phyloP scores from a whole-genome alignment of 2,329 filamentous ascomycete species.

The Herpotrichia juniperi region DNA sequence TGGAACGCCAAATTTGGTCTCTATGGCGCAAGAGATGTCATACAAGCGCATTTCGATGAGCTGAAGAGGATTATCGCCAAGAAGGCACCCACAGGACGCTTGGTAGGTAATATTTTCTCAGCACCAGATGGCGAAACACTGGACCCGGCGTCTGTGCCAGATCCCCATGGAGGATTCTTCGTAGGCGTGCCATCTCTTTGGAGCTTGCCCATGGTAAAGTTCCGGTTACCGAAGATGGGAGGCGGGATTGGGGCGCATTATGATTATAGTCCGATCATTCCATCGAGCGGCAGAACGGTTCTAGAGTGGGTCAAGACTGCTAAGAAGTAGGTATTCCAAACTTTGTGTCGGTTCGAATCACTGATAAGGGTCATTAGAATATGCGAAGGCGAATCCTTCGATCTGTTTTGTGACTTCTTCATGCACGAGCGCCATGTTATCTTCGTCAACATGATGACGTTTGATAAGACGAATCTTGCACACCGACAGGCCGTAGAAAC shows the following conservation, averaged over 20 bases:
- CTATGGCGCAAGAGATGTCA: conserved; percentile 50
- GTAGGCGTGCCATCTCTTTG: conserved; percentile 38
- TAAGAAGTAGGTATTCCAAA: conserved; percentile 28
- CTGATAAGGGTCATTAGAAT: conserved; percentile 20
- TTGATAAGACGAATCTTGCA: conserved; percentile 51
- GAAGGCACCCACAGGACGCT: conserved; percentile 46
- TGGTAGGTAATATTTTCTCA: conserved; percentile 47
- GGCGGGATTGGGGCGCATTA: conserved; percentile 39
- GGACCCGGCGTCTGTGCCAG: conserved; percentile 43
- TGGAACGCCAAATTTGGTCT: conserved; percentile 56
- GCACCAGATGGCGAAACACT: conserved; percentile 47
- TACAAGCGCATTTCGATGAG: conserved; percentile 54
- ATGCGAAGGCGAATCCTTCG: conserved; percentile 51
- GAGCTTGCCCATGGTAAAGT: conserved; percentile 41
- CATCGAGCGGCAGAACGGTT: conserved; percentile 45
- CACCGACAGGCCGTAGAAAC: conserved; percentile 45
- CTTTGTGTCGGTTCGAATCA: neutral
- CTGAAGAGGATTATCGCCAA: conserved; percentile 42
- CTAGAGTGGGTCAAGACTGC: conserved; percentile 51
- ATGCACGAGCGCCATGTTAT: conserved; percentile 56
- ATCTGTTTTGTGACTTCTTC: conserved; percentile 57
- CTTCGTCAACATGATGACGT: conserved; percentile 56
- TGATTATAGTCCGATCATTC: conserved; percentile 41
- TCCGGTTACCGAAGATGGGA: conserved; percentile 32
- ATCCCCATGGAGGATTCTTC: conserved; percentile 38